Conservation (phyloP, 805 yeast genomes). For the Brettanomyces bruxellensis region DNA sequence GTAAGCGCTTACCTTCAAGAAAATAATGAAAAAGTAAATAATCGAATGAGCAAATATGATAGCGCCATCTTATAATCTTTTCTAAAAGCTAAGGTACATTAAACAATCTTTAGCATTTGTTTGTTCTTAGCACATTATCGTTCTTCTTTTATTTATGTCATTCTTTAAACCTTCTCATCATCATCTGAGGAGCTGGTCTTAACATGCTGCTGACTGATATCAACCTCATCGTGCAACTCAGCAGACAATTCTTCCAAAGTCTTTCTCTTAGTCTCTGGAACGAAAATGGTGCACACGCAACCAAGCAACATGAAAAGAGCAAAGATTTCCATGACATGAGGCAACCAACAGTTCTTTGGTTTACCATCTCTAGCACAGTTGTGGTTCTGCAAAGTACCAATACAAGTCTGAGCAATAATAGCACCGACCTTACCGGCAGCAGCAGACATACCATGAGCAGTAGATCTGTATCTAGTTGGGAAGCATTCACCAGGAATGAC, state of each 20-base stretch:
- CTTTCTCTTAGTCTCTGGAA: slow-evolving; percentile 89
- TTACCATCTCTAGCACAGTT: slow-evolving; percentile 50
- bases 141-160: not conserved
- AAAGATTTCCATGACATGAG: slow-evolving; percentile 89
- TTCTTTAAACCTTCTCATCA: slow-evolving; percentile 14
- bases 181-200: slow-evolving; percentile 17
- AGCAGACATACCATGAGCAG: slow-evolving; percentile 93
- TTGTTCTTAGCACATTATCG: no score
- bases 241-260: slow-evolving; percentile 80
- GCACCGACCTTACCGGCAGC: slow-evolving; percentile 92
- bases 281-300: slow-evolving; percentile 49
- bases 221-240: slow-evolving; percentile 73
- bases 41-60: no score
- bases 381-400: slow-evolving; percentile 78
- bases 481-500: slow-evolving; percentile 84
- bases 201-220: slow-evolving; percentile 21
- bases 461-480: slow-evolving; percentile 94
- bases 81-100: no score
- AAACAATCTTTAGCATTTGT: no score
- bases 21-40: no score
- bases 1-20: no score
- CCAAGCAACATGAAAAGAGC: slow-evolving; percentile 89
- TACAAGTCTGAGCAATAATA: slow-evolving; percentile 79
- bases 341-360: slow-evolving; percentile 65
- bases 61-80: no score